phyloP scores from a whole-genome alignment of 495 filamentous ascomycete species.

The Penicillium cosmopolitanum region DNA sequence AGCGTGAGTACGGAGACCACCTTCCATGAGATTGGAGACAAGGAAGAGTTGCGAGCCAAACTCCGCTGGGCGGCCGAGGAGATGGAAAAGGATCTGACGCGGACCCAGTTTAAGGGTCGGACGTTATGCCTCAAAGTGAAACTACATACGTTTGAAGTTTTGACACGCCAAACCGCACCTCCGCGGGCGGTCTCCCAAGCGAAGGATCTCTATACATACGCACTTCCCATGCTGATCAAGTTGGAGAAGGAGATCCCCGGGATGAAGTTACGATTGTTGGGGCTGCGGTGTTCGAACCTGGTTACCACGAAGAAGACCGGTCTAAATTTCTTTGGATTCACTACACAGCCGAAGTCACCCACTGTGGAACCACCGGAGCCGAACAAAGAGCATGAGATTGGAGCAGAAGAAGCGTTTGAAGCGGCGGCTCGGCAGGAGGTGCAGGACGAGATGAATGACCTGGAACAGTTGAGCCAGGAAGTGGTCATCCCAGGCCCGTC shows the following conservation, averaged over 20 bases:
- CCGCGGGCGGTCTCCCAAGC: constrained; percentile 70
- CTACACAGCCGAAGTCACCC: constrained; percentile 24
- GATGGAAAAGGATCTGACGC: constrained; percentile 82
- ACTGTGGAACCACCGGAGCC: background rate
- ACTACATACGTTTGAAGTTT: constrained; percentile 89
- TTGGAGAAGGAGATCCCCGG: constrained; percentile 83
- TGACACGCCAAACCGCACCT: constrained; percentile 77
- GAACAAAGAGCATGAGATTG: constrained; percentile 62
- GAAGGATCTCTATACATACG: constrained; percentile 81
- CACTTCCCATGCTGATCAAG: constrained; percentile 82
- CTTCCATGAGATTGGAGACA: constrained; percentile 78
- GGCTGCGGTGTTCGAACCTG: constrained; percentile 83
- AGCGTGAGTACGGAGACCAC: constrained; percentile 94
- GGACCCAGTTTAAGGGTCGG: constrained; percentile 81
- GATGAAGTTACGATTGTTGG: constrained; percentile 85
- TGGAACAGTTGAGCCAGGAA: constrained; percentile 68
- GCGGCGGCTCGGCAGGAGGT: constrained; percentile 64
- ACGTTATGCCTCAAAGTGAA: constrained; percentile 93
- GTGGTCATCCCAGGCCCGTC: constrained; percentile 18
- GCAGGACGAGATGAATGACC: constrained; percentile 65
- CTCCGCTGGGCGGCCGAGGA: constrained; percentile 80
- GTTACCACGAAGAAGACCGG: constrained; percentile 80
- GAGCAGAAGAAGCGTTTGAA: constrained; percentile 72
- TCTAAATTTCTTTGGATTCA: constrained; percentile 77
- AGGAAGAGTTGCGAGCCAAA: constrained; percentile 71